Evolutionary conservation across 192 early-diverging fungal species (phyloP), one percentile per base, ranked within the genome.

Genomic region (Podila verticillata): DNA sequence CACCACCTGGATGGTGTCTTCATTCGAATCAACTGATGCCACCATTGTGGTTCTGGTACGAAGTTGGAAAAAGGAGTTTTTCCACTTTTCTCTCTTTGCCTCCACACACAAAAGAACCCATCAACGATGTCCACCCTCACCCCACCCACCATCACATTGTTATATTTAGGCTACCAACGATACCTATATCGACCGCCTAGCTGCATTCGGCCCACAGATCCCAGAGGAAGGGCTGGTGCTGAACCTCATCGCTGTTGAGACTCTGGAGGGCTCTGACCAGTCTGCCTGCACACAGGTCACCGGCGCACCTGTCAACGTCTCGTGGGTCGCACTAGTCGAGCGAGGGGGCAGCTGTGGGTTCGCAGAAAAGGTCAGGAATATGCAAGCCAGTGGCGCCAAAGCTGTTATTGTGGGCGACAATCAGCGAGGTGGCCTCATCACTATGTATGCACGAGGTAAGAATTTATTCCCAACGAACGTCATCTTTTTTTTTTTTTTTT

Each of bases 401-500:
- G 95, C 92, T 0, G 95, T 98, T 13, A 87, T 97, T 31, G 95
- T 99, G 20, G 96, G 96, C 26, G 96, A 98, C 77, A 84, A 85
- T 44, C 86, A 87, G 66, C 87, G 85, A 35, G 84, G 86, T 35
- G 75, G 88, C 48, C 88, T 96, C 31, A 90, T 96, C 61, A 97
- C 96, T 67, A 97, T 98, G 95, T 96, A 93, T 82, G 87, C 91
- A 20, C 79, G 86, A 68, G 84, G 87, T 89, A 79, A 83, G 77
- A 48, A 15, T 70, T 34, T 9, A 44, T 44, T 36, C 17, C 64
- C 34, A 26, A 49, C 28, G 48, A 24, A 49, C 26, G 17, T 65
- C n/a, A 29, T 63, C 19, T 22, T 19, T n/a, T 32, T 39, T 19
- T 20, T 19, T 29, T 7, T 28, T 0, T 1, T 48, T 48, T 28